Base-by-base conservation (phyloP, 495 filamentous ascomycete species). In the Massariosphaeria phaeospora region DNA sequence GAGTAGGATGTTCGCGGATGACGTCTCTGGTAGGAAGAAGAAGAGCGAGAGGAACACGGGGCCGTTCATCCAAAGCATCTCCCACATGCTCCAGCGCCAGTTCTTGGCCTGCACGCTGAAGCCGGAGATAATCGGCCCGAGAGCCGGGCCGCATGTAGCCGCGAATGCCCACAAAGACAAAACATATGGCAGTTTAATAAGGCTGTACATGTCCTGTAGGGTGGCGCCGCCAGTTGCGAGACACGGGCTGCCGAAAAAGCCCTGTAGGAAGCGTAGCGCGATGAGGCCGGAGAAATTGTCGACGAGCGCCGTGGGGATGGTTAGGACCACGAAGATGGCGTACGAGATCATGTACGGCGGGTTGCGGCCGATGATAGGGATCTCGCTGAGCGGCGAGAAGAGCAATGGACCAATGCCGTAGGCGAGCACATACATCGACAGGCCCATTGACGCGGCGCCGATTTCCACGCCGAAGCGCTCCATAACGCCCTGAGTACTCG, bases 121-220 rank as follows among this genome's bases (percentile, higher is more conserved):
- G 15, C 82, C 82, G 25, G 74, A 78, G 29, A 85, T 75, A 1
- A 84, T 73, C 4, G 83, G 83, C 1, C 82, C 83, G 0, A 85
- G 74, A 2, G 79, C 75, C 13, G 78, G 78, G 57, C 67, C 74
- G 49, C 63, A 64, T 8, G 58, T 68, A 5, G 77, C 75, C 3
- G 66, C 18, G 65, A 71, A 51, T 15, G 78, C 79, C 78, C 78
- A 81, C 20, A 75, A 48, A 33, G 75, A 76, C 52, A 81, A 66
- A 13, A 72, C 75, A 48, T 79, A 80, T 13, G 78, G 77, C 25
- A 80, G 67, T 53, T 77, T 71, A 59, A 77, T 66, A 17, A 79
- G 63, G n/a, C 69, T 72, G 10, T 31, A 31, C 68, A 80, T 71
- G 57, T 81, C 48, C 30, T 73, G 69, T 41, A 82, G 70, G 0